These are phyloP conservation scores for Ophiocordyceps camponoti-saundersi DNA, from an alignment of 2,329 filamentous ascomycete genomes.

Conservation along the genomic window DNA sequence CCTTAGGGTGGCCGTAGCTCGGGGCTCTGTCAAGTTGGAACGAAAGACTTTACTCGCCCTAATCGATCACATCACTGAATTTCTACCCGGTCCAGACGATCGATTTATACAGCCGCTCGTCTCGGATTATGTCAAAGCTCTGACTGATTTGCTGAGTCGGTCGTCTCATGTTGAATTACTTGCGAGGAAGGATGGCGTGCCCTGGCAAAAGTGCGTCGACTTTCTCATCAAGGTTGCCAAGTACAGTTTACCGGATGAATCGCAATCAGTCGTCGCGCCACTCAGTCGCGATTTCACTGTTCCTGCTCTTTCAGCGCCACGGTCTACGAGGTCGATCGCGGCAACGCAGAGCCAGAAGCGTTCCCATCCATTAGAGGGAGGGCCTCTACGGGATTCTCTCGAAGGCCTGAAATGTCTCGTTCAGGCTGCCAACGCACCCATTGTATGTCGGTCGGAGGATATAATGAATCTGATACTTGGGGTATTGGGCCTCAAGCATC, in stretches of 20 bases:
- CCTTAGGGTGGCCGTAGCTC: slow-evolving; percentile 53
- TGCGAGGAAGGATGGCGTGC: slow-evolving; percentile 31
- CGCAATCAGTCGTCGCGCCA: slow-evolving; percentile 5
- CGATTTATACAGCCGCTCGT: slow-evolving; percentile 52
- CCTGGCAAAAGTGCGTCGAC: slow-evolving; percentile 52
- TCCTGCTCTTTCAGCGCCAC: slow-evolving; percentile 15
- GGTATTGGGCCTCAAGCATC: slow-evolving; percentile 41
- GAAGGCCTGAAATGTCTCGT: slow-evolving; percentile 49
- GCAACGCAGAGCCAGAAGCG: slow-evolving; percentile 15
- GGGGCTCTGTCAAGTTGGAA: slow-evolving; percentile 51
- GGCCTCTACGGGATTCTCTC: slow-evolving; percentile 24
- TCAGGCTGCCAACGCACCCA: slow-evolving; percentile 49
- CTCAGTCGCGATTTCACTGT: slow-evolving; percentile 23
- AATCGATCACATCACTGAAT: slow-evolving; percentile 66
- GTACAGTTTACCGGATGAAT: slow-evolving; percentile 25
- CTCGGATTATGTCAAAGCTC: slow-evolving; percentile 61
- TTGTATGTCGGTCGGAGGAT: slow-evolving; percentile 35
- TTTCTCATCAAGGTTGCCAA: slow-evolving; percentile 52
- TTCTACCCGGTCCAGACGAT: slow-evolving; percentile 43
- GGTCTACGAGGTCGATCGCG: slow-evolving; percentile 13
- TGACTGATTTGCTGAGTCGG: slow-evolving; percentile 53
- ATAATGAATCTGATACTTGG: slow-evolving; percentile 39
- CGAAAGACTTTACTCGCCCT: slow-evolving; percentile 64
- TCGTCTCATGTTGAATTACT: slow-evolving; percentile 70
- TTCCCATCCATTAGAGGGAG: slow-evolving; percentile 11